phyloP scores from a whole-genome alignment of 1,139 yeast species.

The Pichia sp. region DNA sequence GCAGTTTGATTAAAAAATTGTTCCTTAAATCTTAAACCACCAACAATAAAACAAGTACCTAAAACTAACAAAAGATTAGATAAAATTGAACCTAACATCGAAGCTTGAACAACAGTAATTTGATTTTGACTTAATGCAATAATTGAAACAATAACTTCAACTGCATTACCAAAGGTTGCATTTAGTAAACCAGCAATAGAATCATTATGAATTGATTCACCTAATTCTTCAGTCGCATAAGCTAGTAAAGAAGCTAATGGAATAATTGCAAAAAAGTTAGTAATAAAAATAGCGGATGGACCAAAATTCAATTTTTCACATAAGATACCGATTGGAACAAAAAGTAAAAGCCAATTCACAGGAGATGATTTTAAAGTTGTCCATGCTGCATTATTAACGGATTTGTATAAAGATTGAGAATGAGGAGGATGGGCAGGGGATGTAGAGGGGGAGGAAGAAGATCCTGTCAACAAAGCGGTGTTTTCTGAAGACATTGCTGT shows the following conservation, averaged over 20 bases:
- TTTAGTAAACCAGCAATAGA: constrained; percentile 89
- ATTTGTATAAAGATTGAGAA: not conserved
- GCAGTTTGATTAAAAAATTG: constrained; percentile 92
- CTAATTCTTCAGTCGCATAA: constrained; percentile 87
- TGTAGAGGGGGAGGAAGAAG: not conserved
- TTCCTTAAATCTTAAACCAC: constrained; percentile 80
- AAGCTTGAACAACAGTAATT: constrained; percentile 90
- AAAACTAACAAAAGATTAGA: constrained; percentile 82
- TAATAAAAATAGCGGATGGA: constrained; percentile 55
- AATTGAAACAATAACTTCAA: constrained; percentile 84
- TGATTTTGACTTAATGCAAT: constrained; percentile 84
- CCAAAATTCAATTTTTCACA: constrained; percentile 59
- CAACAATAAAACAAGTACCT: constrained; percentile 94
- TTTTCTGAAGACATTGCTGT: constrained; percentile 3
- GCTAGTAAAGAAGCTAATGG: constrained; percentile 90
- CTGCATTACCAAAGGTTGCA: constrained; percentile 96
- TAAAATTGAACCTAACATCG: constrained; percentile 90
- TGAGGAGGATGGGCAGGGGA: not conserved
- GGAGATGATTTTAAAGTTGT: constrained; percentile 57
- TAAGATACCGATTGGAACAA: constrained; percentile 82
- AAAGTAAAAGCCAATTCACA: constrained; percentile 67
- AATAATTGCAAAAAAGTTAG: constrained; percentile 84
- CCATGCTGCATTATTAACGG: constrained; percentile 5
- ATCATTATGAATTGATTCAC: constrained; percentile 71
- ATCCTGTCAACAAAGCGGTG: not conserved